Evolutionary conservation across 1,284 basidiomycete genomes (phyloP).

Genomic region (Pascua sp.): DNA sequence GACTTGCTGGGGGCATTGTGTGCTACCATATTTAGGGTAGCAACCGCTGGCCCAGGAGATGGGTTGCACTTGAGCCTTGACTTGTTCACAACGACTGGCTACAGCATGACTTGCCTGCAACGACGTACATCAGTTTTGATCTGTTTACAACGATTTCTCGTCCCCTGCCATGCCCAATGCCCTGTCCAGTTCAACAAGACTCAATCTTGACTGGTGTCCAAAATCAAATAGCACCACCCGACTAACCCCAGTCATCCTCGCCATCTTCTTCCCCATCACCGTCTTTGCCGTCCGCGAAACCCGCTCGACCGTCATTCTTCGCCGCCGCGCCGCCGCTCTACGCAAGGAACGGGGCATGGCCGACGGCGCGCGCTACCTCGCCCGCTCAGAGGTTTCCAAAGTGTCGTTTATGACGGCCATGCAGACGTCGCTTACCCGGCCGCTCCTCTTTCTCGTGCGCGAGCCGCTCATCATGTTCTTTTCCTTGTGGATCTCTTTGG

Average conservation of each 20-base stretch:
- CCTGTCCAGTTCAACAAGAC: no score
- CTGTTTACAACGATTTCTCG: no score
- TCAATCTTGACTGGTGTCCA: no score
- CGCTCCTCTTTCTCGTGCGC: slow-evolving; percentile 58
- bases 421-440: slow-evolving; percentile 32
- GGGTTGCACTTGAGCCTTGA: no score
- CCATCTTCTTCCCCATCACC: slow-evolving; percentile 34
- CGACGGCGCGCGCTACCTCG: slow-evolving; percentile 42
- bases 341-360: slow-evolving; percentile 34
- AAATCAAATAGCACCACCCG: no score
- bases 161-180: no score
- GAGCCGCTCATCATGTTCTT: slow-evolving; percentile 73
- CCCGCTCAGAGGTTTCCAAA: slow-evolving; percentile 43
- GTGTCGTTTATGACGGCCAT: slow-evolving; percentile 33
- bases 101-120: background rate
- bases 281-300: slow-evolving; percentile 45
- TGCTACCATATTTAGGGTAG: no score
- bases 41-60: no score
- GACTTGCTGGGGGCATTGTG: no score
- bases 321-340: slow-evolving; percentile 30
- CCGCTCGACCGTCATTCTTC: slow-evolving; percentile 39
- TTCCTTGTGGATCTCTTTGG: slow-evolving; percentile 69
- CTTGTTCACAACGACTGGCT: background rate
- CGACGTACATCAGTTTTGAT: no score
- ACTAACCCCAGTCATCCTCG: slow-evolving; percentile 19